phyloP scores from a whole-genome alignment of 306 rosid species.

The Quercus variabilis region DNA sequence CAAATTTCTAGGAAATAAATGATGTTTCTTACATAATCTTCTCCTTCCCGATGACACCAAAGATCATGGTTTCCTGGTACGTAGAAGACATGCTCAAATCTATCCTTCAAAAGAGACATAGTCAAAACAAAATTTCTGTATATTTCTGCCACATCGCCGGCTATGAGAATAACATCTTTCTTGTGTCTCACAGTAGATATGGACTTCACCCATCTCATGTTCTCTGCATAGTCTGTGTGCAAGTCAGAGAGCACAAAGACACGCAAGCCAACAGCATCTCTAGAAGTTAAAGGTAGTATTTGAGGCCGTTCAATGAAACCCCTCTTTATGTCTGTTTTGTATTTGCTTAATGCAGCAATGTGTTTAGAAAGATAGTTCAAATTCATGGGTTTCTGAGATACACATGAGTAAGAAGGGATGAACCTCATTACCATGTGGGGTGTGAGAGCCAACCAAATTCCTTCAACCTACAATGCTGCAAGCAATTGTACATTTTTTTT shows the following conservation, averaged over 20 bases:
- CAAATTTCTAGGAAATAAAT: not conserved
- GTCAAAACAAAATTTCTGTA: conserved; percentile 53
- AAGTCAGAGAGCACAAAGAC: conserved; percentile 78
- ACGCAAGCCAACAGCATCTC: conserved; percentile 42
- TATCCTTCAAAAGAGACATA: conserved; percentile 72
- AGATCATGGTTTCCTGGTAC: conserved; percentile 90
- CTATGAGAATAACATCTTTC: conserved; percentile 72
- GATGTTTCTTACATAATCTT: conserved; percentile 51
- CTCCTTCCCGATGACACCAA: conserved; percentile 70
- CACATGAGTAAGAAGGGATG: conserved; percentile 37
- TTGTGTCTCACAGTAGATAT: conserved; percentile 38
- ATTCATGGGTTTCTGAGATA: conserved; percentile 27
- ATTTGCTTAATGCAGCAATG: conserved; percentile 22
- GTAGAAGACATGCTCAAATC: conserved; percentile 64
- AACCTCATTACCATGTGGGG: conserved; percentile 37
- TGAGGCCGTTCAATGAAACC: conserved; percentile 39
- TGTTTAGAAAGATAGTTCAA: conserved; percentile 34
- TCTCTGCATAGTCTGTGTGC: conserved; percentile 84
- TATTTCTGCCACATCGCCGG: conserved; percentile 86
- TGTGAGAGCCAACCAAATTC: conserved; percentile 12
- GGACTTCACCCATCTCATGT: conserved; percentile 69
- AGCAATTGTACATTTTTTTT: conserved; percentile 24
- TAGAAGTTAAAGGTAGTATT: conserved; percentile 39
- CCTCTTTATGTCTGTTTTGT: conserved; percentile 33
- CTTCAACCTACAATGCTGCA: conserved; percentile 32